Evolutionary conservation across 2,329 filamentous ascomycete genomes (phyloP).

Genomic region (Exserohilum rostratum): DNA sequence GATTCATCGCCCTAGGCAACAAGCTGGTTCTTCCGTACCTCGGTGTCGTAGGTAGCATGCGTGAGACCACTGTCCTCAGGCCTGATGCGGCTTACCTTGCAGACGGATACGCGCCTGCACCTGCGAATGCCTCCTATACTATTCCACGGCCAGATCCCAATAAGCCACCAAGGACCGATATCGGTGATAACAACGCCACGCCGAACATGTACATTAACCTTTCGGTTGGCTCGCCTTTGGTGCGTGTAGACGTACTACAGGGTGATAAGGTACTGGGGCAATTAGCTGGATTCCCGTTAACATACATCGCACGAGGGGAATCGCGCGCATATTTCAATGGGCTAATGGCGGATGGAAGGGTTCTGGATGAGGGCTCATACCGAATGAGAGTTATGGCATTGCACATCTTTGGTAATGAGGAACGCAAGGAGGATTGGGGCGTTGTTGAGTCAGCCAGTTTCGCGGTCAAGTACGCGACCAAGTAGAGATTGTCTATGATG

Average conservation of each 20-base stretch:
- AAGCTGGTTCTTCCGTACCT: constrained; percentile 26
- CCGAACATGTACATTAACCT: constrained; percentile 3
- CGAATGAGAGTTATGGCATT: constrained; percentile 18
- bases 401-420: constrained; percentile 9
- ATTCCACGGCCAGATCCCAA: constrained; percentile 19
- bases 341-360: constrained; percentile 18
- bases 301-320: constrained; percentile 7
- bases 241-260: constrained; percentile 16
- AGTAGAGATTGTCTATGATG: too few relatives aligned
- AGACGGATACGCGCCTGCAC: constrained; percentile 7
- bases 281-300: constrained; percentile 14
- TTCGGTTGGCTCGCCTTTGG: background rate
- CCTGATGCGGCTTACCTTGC: constrained; percentile 15
- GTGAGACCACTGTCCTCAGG: constrained; percentile 9
- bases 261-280: constrained; percentile 3
- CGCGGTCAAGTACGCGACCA: background rate
- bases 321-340: constrained; percentile 19
- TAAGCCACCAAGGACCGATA: constrained; percentile 8
- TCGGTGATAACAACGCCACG: constrained; percentile 1
- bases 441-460: background rate
- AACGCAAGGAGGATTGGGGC: constrained; percentile 1
- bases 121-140: constrained; percentile 13
- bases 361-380: constrained; percentile 22
- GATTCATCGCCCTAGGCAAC: constrained; percentile 21
- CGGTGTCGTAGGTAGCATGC: constrained; percentile 28